These are phyloP conservation scores for Fomitopsis serialis DNA, from an alignment of 768 basidiomycete species.

Conservation along the genomic window DNA sequence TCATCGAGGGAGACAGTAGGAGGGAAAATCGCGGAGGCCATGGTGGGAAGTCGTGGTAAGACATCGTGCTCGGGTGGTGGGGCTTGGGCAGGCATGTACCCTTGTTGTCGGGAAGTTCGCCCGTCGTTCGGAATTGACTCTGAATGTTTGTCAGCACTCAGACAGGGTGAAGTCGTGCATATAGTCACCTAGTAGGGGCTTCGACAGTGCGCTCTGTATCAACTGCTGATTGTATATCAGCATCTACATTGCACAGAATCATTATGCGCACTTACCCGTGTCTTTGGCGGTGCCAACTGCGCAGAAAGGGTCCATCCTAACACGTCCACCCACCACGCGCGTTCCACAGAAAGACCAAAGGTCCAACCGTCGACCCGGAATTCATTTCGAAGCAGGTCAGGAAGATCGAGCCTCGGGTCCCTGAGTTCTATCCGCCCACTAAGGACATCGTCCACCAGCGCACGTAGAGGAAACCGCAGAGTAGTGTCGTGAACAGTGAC, in stretches of 20 bases:
- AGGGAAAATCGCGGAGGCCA: not conserved
- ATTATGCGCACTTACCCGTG: not conserved
- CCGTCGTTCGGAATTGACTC: too few relatives aligned
- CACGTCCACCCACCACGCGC: constrained; percentile 5
- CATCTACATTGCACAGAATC: too few relatives aligned
- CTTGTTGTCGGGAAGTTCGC: too few relatives aligned
- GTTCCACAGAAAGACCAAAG: constrained; percentile 6
- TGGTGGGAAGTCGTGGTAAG: constrained; percentile 6
- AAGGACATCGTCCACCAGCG: constrained; percentile 5
- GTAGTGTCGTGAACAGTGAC: not conserved
- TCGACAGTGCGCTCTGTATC: too few relatives aligned
- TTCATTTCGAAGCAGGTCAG: not conserved
- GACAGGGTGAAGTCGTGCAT: too few relatives aligned
- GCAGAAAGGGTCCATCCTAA: not conserved
- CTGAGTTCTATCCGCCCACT: constrained; percentile 6
- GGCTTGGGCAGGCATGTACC: too few relatives aligned
- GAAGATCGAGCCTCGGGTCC: constrained; percentile 5
- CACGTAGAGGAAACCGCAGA: constrained; percentile 5
- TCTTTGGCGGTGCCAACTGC: not conserved
- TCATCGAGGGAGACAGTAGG: constrained; percentile 12
- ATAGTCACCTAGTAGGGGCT: too few relatives aligned
- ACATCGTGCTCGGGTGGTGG: not conserved
- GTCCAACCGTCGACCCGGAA: not conserved
- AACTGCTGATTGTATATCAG: too few relatives aligned
- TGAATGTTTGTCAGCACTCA: too few relatives aligned